A percentile compares a stretch with the other conserved stretches of the same genome.
phyloP scores from a whole-genome alignment of 1,284 basidiomycete species.

The Malassezia sp. region DNA sequence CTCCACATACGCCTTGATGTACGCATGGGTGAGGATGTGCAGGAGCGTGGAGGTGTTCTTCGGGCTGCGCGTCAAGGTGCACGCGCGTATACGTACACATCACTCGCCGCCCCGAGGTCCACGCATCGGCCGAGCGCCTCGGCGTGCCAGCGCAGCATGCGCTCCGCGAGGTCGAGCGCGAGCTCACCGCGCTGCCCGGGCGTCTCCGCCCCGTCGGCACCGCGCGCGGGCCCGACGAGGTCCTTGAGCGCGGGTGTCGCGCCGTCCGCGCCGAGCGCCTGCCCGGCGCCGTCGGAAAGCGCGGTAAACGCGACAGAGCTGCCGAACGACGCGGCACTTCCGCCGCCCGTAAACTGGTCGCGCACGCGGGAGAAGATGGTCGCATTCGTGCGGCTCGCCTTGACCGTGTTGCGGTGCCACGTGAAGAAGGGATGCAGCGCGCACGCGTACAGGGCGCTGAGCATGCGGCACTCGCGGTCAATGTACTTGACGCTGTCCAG shows the following conservation, averaged over 20 bases:
- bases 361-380: constrained; percentile 82
- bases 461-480: constrained; percentile 76
- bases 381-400: constrained; percentile 15
- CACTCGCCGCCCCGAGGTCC: constrained; percentile 33
- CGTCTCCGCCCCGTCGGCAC: background rate
- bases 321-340: constrained; percentile 4
- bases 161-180: constrained; percentile 33
- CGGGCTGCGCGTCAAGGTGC: too few species aligned
- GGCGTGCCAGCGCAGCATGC: constrained; percentile 44
- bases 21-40: constrained; percentile 75
- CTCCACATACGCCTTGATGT: constrained; percentile 77
- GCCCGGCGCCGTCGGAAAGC: constrained; percentile 10
- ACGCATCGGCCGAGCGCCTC: constrained; percentile 45
- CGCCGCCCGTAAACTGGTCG: constrained; percentile 64
- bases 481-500: constrained; percentile 77
- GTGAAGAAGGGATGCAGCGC: constrained; percentile 68
- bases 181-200: constrained; percentile 27
- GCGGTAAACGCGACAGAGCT: constrained; percentile 13
- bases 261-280: background rate
- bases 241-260: constrained; percentile 29
- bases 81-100: too few species aligned
- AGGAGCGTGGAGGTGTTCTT: constrained; percentile 80
- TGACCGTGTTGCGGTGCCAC: constrained; percentile 57
- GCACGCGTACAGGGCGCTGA: constrained; percentile 69
- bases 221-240: constrained; percentile 25